A percentile compares a stretch with the other conserved stretches of the same genome.
Evolutionary conservation across 2,329 filamentous ascomycete species (phyloP).

Genomic region (Phialocephala sp.): DNA sequence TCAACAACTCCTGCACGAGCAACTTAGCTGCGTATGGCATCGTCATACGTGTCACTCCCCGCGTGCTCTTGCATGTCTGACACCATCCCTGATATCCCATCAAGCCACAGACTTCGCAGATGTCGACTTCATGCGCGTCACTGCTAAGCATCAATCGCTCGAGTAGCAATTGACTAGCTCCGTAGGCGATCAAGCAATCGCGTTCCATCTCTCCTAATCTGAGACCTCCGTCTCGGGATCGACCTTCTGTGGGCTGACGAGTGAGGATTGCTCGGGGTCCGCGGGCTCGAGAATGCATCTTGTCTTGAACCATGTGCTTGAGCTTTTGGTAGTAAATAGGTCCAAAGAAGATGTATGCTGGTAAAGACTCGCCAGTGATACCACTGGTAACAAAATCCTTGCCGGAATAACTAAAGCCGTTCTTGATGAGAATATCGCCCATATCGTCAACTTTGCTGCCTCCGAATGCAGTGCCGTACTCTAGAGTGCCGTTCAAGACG

Average conservation of each 20-base stretch:
- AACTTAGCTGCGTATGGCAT: conserved; percentile 98
- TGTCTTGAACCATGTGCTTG: conserved; percentile 99
- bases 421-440: conserved; percentile 80
- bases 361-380: conserved; percentile 90
- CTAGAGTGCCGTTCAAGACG: conserved; percentile 80
- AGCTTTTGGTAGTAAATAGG: conserved; percentile 99
- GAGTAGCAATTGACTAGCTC: conserved; percentile 87
- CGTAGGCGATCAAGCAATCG: conserved; percentile 97
- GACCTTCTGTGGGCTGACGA: conserved; percentile 93
- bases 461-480: conserved; percentile 90
- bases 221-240: conserved; percentile 88
- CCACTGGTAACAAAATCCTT: conserved; percentile 97
- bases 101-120: conserved; percentile 91
- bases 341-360: conserved; percentile 97
- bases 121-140: conserved; percentile 88
- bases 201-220: conserved; percentile 98
- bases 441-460: conserved; percentile 88
- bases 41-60: conserved; percentile 87
- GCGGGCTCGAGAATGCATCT: conserved; percentile 95
- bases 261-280: conserved; percentile 92
- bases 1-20: conserved; percentile 92
- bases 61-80: conserved; percentile 85
- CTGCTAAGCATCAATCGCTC: conserved; percentile 95
- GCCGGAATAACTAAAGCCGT: conserved; percentile 95
- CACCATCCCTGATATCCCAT: conserved; percentile 97